Evolutionary conservation across 1,284 basidiomycete genomes (phyloP), one percentile per base, ranked within the genome.

Genomic region (Exsudoporus floridanus): DNA sequence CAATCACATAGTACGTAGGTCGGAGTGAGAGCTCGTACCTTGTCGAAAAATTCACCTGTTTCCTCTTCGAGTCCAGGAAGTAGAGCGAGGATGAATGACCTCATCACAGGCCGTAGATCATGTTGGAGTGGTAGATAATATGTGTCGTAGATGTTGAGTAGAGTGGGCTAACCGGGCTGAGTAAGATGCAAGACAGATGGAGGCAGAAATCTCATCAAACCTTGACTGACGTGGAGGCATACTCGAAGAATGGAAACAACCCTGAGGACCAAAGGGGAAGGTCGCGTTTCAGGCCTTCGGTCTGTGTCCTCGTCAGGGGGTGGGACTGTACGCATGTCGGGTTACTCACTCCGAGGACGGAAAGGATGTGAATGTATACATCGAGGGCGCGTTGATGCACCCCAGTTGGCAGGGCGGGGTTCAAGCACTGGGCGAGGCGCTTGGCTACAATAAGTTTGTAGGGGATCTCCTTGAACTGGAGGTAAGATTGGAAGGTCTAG

Each of bases 211-310:
- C 21, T 46, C 9, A 38, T 56, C 74, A 50, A 62, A 88, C 90
- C 79, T 91, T 91, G 53, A 96, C 94, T 19, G 93, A 94, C 7
- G 94, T 99, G 14, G 95, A 89, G 6, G 97, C 94, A 71, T 94
- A 98, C 71, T 98, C 94, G 68, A 98, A 98, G 81, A 99, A 99
- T 0, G 97, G 97, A 65, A 99, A 96, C 9, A 99, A 73, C 4
- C 97, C 97, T 5, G 93, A 90, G 1, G 94, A 94, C 97, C 97
- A 99, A 16, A 98, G 78, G 1, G 90, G 80, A 5, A 99, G 77
- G 73, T 99, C 97, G 41, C 87, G 81, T 56, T 84, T 84, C 38
- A 99, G 73, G 8, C 95, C 94, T 61, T 98, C 94, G 1, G 83
- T 81, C 93, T 96, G 41, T 25, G 2, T 18, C 18, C 25, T 41